A percentile compares a stretch with the other conserved stretches of the same genome.
phyloP scores from a whole-genome alignment of 2,329 filamentous ascomycete species.

The Microcyclospora tardicrescens region DNA sequence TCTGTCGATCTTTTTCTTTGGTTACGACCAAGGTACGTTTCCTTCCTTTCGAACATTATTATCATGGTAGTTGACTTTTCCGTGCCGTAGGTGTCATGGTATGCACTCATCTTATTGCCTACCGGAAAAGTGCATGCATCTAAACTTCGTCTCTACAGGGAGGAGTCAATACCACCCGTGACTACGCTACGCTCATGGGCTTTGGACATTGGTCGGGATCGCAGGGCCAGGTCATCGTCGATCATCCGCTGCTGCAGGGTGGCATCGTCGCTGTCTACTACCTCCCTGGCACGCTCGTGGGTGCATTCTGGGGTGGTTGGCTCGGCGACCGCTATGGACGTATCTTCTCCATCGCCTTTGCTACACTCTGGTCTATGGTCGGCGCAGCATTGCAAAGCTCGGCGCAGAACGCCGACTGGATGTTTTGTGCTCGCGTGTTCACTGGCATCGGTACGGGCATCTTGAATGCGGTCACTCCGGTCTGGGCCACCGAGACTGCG shows the following conservation, averaged over 20 bases:
- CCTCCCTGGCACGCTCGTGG: conserved; percentile 46
- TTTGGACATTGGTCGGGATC: conserved; percentile 44
- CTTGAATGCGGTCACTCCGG: conserved; percentile 56
- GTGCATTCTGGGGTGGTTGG: conserved; percentile 50
- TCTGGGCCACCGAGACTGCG: conserved; percentile 59
- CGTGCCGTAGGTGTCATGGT: conserved; percentile 29
- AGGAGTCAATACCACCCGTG: conserved; percentile 51
- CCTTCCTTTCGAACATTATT: neutral
- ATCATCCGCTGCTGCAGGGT: conserved; percentile 47
- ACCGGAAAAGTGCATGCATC: neutral
- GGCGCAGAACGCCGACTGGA: conserved; percentile 54
- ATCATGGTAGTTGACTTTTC: neutral
- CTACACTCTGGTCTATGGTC: conserved; percentile 30
- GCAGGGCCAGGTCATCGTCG: conserved; percentile 39
- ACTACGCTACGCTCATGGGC: conserved; percentile 53
- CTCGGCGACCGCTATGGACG: conserved; percentile 50
- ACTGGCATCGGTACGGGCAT: conserved; percentile 51
- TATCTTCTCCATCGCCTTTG: conserved; percentile 50
- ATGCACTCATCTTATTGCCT: neutral
- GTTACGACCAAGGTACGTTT: conserved; percentile 32
- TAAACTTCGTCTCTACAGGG: conserved; percentile 18
- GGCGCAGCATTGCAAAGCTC: conserved; percentile 53
- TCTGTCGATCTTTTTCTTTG: conserved; percentile 57
- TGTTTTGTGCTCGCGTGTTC: conserved; percentile 37
- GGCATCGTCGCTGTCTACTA: conserved; percentile 49